Evolutionary conservation across 2,329 filamentous ascomycete genomes (phyloP).

Genomic region (Fonsecaea erecta): DNA sequence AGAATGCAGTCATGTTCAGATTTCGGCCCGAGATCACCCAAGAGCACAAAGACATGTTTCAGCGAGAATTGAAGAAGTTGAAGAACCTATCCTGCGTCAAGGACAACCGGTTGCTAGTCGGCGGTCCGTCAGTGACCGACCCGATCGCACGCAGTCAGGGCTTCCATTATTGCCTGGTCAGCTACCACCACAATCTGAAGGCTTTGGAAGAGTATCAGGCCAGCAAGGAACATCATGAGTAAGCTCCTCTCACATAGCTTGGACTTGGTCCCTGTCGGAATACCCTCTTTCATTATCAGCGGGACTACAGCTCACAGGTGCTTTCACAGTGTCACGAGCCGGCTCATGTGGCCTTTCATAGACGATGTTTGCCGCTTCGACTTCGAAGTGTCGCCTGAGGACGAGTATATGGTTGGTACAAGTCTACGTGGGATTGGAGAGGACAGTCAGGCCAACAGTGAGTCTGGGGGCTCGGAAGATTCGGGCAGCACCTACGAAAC

Average conservation of each 20-base stretch:
- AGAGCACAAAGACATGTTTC: slow-evolving; percentile 53
- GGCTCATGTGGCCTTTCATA: slow-evolving; percentile 58
- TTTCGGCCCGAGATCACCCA: slow-evolving; percentile 51
- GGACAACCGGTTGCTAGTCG: slow-evolving; percentile 55
- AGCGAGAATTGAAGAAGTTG: slow-evolving; percentile 55
- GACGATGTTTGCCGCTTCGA: slow-evolving; percentile 61
- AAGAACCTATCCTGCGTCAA: slow-evolving; percentile 56
- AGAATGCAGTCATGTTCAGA: slow-evolving; percentile 58
- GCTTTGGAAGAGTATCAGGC: slow-evolving; percentile 59
- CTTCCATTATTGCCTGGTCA: slow-evolving; percentile 57
- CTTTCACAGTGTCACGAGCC: slow-evolving; percentile 59
- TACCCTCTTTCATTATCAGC: too few species aligned
- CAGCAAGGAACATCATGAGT: slow-evolving; percentile 59
- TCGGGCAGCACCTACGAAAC: too few species aligned
- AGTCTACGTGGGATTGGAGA: too few species aligned
- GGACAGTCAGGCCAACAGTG: too few species aligned
- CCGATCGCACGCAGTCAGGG: slow-evolving; percentile 60
- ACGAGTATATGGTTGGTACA: slow-evolving; percentile 11
- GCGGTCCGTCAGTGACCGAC: slow-evolving; percentile 58
- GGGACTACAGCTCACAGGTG: too few species aligned
- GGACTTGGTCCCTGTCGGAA: too few species aligned
- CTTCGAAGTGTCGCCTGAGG: slow-evolving; percentile 48
- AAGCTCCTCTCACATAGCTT: slow-evolving; percentile 22
- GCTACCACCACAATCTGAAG: slow-evolving; percentile 54
- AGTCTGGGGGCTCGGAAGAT: too few species aligned